phyloP scores from a whole-genome alignment of 2,329 filamentous ascomycete genomes.

The Colletotrichum noveboracense region DNA sequence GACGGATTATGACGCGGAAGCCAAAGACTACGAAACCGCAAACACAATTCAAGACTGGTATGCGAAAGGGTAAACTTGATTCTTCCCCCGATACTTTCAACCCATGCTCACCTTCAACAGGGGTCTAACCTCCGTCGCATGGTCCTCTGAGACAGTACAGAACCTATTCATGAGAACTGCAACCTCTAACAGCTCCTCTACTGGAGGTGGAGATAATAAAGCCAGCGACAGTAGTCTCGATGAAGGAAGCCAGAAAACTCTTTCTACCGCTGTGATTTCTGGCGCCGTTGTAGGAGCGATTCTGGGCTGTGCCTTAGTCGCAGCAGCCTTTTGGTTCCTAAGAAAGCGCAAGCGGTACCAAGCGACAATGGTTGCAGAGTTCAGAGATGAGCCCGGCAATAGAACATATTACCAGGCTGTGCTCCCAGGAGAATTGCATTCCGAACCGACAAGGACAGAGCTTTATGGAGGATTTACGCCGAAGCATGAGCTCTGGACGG shows the following conservation, averaged over 20 bases:
- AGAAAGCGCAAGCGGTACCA: neutral
- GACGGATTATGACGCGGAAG: constrained; percentile 9
- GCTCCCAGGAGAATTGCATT: neutral
- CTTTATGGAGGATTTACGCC: neutral
- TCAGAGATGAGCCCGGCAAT: neutral
- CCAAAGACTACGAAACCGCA: neutral
- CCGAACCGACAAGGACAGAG: neutral
- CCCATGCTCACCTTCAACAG: neutral
- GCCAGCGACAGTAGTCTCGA: neutral
- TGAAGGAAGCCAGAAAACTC: neutral
- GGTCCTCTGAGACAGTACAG: constrained; percentile 6
- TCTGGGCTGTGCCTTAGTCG: neutral
- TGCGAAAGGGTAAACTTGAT: neutral
- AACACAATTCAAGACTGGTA: constrained; percentile 8
- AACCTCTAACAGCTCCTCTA: neutral
- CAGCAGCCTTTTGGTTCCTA: neutral
- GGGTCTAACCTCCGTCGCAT: neutral
- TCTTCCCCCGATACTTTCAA: neutral
- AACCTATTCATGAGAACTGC: neutral
- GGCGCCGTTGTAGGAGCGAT: neutral
- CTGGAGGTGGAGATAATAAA: neutral
- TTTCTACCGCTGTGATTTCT: neutral
- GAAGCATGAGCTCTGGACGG: neutral
- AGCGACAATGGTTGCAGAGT: neutral
- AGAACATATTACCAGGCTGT: neutral